These are phyloP conservation scores for Cutaneotrichosporon cavernicola DNA, from an alignment of 1,284 basidiomycete genomes.

Conservation along the genomic window DNA sequence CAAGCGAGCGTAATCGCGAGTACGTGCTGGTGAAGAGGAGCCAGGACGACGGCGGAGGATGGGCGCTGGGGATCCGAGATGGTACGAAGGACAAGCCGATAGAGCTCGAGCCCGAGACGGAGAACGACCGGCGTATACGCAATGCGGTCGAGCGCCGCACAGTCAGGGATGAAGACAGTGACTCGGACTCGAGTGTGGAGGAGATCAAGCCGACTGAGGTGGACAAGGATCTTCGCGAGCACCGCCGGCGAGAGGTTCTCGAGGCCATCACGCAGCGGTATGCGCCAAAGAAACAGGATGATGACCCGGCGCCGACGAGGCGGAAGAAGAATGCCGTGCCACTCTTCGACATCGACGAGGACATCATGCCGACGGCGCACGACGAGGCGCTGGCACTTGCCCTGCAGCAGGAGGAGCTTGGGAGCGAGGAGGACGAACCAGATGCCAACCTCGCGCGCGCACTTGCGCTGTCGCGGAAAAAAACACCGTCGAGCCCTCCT, in stretches of 20 bases:
- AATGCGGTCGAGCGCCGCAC: constrained; percentile 16
- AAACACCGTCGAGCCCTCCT: constrained; percentile 15
- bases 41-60: constrained; percentile 79
- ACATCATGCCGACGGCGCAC: constrained; percentile 40
- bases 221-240: constrained; percentile 68
- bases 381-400: constrained; percentile 50
- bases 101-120: constrained; percentile 58
- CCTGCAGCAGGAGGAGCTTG: constrained; percentile 50
- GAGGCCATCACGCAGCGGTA: constrained; percentile 64
- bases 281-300: constrained; percentile 31
- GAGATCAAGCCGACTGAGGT: constrained; percentile 20
- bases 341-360: constrained; percentile 60
- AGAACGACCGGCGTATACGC: constrained; percentile 23
- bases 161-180: constrained; percentile 28
- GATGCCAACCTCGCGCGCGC: constrained; percentile 43
- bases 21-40: constrained; percentile 88
- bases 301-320: constrained; percentile 4
- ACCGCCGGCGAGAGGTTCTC: constrained; percentile 66
- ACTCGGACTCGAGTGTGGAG: constrained; percentile 33
- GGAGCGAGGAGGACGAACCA: constrained; percentile 45
- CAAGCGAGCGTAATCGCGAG: constrained; percentile 88
- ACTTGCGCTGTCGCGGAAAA: constrained; percentile 25
- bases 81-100: constrained; percentile 80
- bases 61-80: constrained; percentile 85
- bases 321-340: constrained; percentile 48